These are phyloP conservation scores for Fusarium oxysporum DNA, from an alignment of 2,329 filamentous ascomycete genomes.

Conservation along the genomic window DNA sequence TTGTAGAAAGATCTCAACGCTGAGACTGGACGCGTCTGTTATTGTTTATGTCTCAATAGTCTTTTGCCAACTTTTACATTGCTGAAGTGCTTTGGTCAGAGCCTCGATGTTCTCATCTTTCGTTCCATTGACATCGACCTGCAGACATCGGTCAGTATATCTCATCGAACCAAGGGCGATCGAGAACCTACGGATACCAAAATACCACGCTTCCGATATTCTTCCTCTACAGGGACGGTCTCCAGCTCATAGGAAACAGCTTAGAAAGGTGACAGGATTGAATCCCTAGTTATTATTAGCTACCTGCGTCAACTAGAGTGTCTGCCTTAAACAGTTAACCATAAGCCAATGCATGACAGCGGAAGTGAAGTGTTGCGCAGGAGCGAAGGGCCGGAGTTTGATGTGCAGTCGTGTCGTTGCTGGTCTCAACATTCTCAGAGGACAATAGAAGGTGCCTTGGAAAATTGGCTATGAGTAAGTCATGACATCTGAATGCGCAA, in stretches of 20 bases:
- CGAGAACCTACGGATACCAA: background rate
- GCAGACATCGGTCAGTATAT: background rate
- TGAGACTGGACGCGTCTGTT: rapidly evolving
- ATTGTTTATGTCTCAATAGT: rapidly evolving
- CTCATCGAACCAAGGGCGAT: rapidly evolving
- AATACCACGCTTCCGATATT: background rate
- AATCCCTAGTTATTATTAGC: no score
- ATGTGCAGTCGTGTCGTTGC: no score
- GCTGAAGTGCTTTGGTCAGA: background rate
- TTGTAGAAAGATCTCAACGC: background rate
- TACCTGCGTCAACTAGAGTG: no score
- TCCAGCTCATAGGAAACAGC: background rate
- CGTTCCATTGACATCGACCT: background rate
- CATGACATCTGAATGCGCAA: no score
- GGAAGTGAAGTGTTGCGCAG: no score
- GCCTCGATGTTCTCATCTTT: background rate
- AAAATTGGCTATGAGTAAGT: no score
- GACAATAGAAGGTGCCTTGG: no score
- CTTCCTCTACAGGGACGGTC: background rate
- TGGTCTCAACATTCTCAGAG: no score
- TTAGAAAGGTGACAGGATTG: no score
- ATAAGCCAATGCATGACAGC: no score
- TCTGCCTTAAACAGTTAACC: no score
- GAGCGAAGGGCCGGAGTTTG: no score
- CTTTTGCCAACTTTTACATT: rapidly evolving